Evolutionary conservation across 108 stramenopile species (phyloP).

Genomic region (Skeletonema tropicum): DNA sequence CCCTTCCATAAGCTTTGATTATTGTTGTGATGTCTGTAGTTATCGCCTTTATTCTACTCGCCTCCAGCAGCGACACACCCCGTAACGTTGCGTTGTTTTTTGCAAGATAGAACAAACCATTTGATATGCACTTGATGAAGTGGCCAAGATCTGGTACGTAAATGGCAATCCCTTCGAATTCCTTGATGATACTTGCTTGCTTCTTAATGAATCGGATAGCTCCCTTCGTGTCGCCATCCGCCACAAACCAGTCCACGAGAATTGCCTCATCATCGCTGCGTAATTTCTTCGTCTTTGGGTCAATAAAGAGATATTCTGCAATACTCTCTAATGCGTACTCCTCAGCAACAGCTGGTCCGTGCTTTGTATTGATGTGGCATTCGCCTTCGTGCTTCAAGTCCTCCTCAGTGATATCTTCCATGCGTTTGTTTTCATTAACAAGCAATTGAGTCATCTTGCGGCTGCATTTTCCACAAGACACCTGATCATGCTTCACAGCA

Average conservation of each 20-base stretch:
- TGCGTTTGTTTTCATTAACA: not conserved
- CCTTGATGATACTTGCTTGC: not conserved
- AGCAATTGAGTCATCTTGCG: not conserved
- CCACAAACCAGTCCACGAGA: conserved; percentile 5
- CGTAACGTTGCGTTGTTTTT: not conserved
- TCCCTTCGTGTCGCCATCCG: conserved; percentile 19
- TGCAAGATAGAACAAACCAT: conserved; percentile 3
- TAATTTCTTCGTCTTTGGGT: conserved; percentile 1
- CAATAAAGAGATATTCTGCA: not conserved
- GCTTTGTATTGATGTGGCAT: conserved; percentile 10
- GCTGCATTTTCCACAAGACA: not conserved
- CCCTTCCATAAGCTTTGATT: not conserved
- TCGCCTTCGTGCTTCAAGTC: not conserved
- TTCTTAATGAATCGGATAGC: not conserved
- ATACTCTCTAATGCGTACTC: conserved; percentile 11
- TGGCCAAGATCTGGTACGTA: conserved; percentile 14
- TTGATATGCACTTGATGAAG: conserved; percentile 22
- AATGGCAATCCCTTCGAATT: not conserved
- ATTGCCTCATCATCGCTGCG: conserved; percentile 12
- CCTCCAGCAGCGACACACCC: not conserved
- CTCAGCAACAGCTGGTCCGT: conserved; percentile 12
- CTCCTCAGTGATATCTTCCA: not conserved
- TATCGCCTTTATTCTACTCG: not conserved
- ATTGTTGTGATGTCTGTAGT: not conserved
- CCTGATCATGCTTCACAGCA: conserved; percentile 2